Percentiles rank a stretch among this genome's conserved stretches.
These are phyloP conservation scores for Tolypocladium capitatum DNA, from an alignment of 2,329 filamentous ascomycete species.

Conservation along the genomic window DNA sequence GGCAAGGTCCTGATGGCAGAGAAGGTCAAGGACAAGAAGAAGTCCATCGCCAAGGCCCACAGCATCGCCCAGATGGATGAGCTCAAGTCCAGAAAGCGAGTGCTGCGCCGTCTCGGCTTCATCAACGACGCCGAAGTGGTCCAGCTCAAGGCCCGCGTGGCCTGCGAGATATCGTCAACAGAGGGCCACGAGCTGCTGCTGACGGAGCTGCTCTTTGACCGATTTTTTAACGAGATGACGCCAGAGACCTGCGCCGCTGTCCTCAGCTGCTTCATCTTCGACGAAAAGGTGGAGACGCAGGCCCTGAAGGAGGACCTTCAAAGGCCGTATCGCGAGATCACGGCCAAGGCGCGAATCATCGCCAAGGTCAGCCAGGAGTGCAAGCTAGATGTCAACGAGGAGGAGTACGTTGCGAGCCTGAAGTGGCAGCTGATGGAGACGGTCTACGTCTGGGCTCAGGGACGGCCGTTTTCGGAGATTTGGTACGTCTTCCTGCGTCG, in stretches of 20 bases:
- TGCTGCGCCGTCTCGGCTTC: slow-evolving; percentile 85
- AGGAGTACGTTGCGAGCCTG: slow-evolving; percentile 79
- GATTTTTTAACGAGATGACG: slow-evolving; percentile 92
- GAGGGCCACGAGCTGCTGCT: slow-evolving; percentile 86
- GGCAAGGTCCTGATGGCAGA: slow-evolving; percentile 62
- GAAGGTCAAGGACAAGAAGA: slow-evolving; percentile 80
- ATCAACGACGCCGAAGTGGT: slow-evolving; percentile 94
- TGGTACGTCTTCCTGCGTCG: slow-evolving; percentile 51
- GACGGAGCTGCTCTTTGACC: slow-evolving; percentile 86
- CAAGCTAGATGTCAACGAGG: slow-evolving; percentile 87
- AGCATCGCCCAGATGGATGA: slow-evolving; percentile 91
- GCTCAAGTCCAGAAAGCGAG: slow-evolving; percentile 88
- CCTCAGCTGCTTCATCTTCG: slow-evolving; percentile 91
- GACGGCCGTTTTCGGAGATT: slow-evolving; percentile 80
- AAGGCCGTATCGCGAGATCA: slow-evolving; percentile 77
- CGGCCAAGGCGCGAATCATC: slow-evolving; percentile 73
- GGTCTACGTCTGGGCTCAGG: slow-evolving; percentile 82
- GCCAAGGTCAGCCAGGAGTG: slow-evolving; percentile 92
- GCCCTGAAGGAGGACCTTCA: slow-evolving; percentile 70
- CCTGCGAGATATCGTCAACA: slow-evolving; percentile 89
- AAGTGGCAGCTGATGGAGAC: slow-evolving; percentile 98
- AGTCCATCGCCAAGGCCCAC: slow-evolving; percentile 70
- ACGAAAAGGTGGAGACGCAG: slow-evolving; percentile 78
- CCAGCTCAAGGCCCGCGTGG: slow-evolving; percentile 90
- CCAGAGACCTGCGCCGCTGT: slow-evolving; percentile 79